Evolutionary conservation across 805 yeast genomes (phyloP).

Genomic region (Lachancea thermotolerans): DNA sequence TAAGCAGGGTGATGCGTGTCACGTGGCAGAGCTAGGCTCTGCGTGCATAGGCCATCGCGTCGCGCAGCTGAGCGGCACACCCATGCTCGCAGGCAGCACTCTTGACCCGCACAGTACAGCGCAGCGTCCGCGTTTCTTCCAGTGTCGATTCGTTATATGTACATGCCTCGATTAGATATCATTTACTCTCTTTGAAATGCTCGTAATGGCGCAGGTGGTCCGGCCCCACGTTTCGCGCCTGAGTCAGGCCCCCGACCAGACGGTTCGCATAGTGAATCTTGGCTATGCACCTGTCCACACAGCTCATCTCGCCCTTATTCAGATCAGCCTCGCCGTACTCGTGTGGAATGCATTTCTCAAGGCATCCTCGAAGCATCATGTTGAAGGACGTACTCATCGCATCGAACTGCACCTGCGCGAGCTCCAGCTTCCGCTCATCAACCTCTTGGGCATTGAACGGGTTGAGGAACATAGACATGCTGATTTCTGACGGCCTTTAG

Average conservation of each 20-base stretch:
- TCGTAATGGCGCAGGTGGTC: constrained; percentile 35
- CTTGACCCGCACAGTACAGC: too few species aligned
- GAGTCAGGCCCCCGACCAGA: constrained; percentile 48
- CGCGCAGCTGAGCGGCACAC: too few species aligned
- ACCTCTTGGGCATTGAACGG: constrained; percentile 44
- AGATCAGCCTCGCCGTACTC: constrained; percentile 81
- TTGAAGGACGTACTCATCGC: constrained; percentile 55
- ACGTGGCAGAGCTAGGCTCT: background rate
- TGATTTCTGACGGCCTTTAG: background rate
- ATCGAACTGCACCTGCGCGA: constrained; percentile 62
- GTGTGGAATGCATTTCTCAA: constrained; percentile 66
- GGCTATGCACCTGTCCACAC: constrained; percentile 80
- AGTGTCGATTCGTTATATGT: background rate
- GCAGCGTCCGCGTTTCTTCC: too few species aligned
- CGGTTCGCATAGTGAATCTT: constrained; percentile 74
- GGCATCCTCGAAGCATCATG: constrained; percentile 54
- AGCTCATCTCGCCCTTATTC: constrained; percentile 74
- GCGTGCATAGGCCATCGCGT: background rate
- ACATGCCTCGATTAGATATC: background rate
- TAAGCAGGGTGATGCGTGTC: background rate
- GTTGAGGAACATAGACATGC: constrained; percentile 58
- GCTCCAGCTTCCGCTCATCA: constrained; percentile 50
- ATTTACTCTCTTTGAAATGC: constrained; percentile 4
- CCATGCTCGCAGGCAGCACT: too few species aligned
- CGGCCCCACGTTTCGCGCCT: constrained; percentile 41